These are phyloP conservation scores for Kodamaea arcana DNA, from an alignment of 1,139 yeast species.

Conservation along the genomic window DNA sequence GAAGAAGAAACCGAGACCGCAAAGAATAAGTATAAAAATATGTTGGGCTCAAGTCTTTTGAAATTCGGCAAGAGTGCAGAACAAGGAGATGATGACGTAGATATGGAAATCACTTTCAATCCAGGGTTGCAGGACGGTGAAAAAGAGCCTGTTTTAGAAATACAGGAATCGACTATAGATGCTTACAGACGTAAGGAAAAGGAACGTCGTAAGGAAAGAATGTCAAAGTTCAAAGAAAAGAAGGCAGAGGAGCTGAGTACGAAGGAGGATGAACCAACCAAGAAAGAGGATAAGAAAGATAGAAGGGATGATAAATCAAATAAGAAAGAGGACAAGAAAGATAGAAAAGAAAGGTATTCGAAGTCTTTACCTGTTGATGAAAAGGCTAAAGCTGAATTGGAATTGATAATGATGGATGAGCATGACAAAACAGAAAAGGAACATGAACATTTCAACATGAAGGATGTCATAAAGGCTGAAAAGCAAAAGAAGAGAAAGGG, in stretches of 20 bases:
- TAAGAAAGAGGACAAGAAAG: conserved; percentile 14
- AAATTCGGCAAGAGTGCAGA: conserved; percentile 23
- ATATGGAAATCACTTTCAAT: conserved; percentile 93
- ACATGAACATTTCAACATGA: conserved; percentile 70
- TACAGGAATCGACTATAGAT: conserved; percentile 75
- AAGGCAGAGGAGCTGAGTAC: conserved; percentile 44
- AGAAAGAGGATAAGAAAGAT: conserved; percentile 14
- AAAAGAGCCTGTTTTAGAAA: conserved; percentile 21
- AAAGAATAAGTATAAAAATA: conserved; percentile 61
- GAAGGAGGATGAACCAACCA: conserved; percentile 14
- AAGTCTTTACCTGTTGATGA: conserved; percentile 22
- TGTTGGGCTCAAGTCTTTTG: conserved; percentile 47
- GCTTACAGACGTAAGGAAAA: conserved; percentile 84
- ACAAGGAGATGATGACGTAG: conserved; percentile 68
- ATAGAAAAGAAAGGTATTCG: too few species aligned
- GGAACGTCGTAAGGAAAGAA: conserved; percentile 82
- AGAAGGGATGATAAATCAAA: conserved; percentile 13
- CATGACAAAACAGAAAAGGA: conserved; percentile 42
- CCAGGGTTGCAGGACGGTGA: conserved; percentile 68
- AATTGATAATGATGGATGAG: conserved; percentile 70
- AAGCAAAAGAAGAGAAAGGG: conserved; percentile 58
- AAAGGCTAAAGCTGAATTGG: conserved; percentile 65
- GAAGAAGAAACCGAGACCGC: conserved; percentile 41
- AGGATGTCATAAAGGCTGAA: conserved; percentile 69
- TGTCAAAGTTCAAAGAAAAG: conserved; percentile 62